These are phyloP conservation scores for Xylariaceae sp. DNA, from an alignment of 2,329 filamentous ascomycete genomes.

Conservation along the genomic window DNA sequence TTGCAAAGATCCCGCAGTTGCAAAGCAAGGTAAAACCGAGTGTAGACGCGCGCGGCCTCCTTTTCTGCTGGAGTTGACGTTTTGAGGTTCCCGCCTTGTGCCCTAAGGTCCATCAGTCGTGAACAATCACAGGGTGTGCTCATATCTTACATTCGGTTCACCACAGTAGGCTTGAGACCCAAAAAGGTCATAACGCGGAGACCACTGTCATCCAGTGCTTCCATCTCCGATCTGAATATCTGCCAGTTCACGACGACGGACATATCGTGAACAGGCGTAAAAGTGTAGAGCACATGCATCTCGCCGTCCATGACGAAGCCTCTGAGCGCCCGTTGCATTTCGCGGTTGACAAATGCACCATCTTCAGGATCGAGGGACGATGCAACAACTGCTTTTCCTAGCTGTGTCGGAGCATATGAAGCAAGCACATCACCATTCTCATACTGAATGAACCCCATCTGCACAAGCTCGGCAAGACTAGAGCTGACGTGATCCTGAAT, in stretches of 20 bases:
- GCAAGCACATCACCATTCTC: constrained; percentile 40
- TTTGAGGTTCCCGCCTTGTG: constrained; percentile 63
- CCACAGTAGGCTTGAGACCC: constrained; percentile 63
- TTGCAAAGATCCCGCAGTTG: constrained; percentile 79
- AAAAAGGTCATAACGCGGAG: constrained; percentile 66
- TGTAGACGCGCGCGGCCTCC: constrained; percentile 62
- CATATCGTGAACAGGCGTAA: constrained; percentile 66
- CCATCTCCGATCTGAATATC: constrained; percentile 69
- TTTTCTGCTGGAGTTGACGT: constrained; percentile 61
- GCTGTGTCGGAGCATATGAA: constrained; percentile 58
- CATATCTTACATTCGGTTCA: constrained; percentile 60
- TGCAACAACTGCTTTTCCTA: constrained; percentile 70
- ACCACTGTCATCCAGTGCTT: constrained; percentile 67
- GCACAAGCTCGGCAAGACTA: constrained; percentile 57
- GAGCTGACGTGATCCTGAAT: constrained; percentile 55
- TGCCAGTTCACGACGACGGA: constrained; percentile 65
- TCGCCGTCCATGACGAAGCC: constrained; percentile 80
- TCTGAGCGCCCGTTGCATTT: constrained; percentile 63
- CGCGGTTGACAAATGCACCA: constrained; percentile 68
- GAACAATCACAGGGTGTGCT: constrained; percentile 19
- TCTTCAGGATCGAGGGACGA: constrained; percentile 73
- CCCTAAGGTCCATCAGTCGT: constrained; percentile 42
- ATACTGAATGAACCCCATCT: constrained; percentile 51
- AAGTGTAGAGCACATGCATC: constrained; percentile 67
- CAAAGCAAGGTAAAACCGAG: constrained; percentile 70